A percentile compares a stretch with the other conserved stretches of the same genome.
phyloP scores from a whole-genome alignment of 1,139 yeast species.

The Zygosaccharomyces sapae region DNA sequence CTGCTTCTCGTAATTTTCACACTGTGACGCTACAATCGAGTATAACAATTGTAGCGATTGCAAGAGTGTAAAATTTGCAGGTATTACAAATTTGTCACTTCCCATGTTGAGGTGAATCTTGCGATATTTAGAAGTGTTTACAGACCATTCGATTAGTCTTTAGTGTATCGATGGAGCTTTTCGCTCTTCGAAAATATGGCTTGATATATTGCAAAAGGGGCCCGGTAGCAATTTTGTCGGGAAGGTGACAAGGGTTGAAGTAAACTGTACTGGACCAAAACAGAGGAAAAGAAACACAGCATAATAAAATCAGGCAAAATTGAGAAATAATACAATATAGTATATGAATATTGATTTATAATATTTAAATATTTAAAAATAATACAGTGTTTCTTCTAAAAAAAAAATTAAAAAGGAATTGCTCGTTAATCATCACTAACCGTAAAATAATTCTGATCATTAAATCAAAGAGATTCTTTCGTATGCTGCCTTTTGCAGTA shows the following conservation, averaged over 20 bases:
- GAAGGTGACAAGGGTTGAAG: neutral
- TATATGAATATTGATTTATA: no score
- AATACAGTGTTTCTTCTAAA: neutral
- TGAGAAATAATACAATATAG: no score
- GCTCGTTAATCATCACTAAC: constrained; percentile 5
- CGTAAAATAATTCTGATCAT: neutral
- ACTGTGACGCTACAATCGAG: constrained; percentile 28
- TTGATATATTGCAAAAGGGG: constrained; percentile 1
- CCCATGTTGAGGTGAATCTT: constrained; percentile 16
- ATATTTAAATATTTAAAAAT: no score
- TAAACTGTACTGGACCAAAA: neutral
- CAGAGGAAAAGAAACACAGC: neutral
- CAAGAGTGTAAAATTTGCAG: constrained; percentile 28
- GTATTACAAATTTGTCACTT: constrained; percentile 30
- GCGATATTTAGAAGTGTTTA: no score
- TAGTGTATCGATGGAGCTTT: neutral
- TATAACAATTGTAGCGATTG: constrained; percentile 32
- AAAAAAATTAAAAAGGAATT: neutral
- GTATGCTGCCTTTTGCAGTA: constrained; percentile 33
- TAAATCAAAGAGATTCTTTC: constrained; percentile 6
- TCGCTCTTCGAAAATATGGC: neutral
- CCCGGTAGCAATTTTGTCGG: neutral
- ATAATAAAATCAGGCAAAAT: no score
- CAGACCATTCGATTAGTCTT: neutral
- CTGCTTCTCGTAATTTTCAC: constrained; percentile 23